These are phyloP conservation scores for Nitzschia putrida DNA, from an alignment of 108 stramenopile species.

Conservation along the genomic window DNA sequence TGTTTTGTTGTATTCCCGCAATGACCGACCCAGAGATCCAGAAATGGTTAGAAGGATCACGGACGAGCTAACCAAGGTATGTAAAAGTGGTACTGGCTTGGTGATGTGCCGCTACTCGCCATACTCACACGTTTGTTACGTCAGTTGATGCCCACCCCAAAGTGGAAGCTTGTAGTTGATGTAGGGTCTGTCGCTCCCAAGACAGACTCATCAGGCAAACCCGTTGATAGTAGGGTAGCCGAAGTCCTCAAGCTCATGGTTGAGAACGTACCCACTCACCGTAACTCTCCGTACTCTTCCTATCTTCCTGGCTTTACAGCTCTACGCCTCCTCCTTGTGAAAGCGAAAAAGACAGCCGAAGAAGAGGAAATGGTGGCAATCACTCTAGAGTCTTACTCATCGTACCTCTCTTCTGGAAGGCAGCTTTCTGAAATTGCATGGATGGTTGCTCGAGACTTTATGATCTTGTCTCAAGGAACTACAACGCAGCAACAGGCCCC, in stretches of 20 bases:
- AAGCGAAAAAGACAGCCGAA: constrained; percentile 41
- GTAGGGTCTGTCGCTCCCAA: constrained; percentile 43
- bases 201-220: constrained; percentile 7
- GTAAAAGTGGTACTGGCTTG: not conserved
- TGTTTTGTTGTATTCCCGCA: constrained; percentile 72
- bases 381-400: constrained; percentile 56
- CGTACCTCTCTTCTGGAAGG: constrained; percentile 51
- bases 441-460: constrained; percentile 72
- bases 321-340: constrained; percentile 60
- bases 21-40: constrained; percentile 75
- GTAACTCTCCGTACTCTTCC: constrained; percentile 46
- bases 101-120: too few relatives aligned
- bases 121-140: not conserved
- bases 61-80: constrained; percentile 73
- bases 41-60: constrained; percentile 68
- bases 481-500: constrained; percentile 14
- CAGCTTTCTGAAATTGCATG: constrained; percentile 50
- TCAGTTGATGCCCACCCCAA: constrained; percentile 74
- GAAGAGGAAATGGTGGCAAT: constrained; percentile 56
- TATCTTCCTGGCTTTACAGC: constrained; percentile 64
- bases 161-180: constrained; percentile 89
- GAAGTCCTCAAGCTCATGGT: constrained; percentile 45
- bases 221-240: constrained; percentile 21
- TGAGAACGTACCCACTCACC: constrained; percentile 58
- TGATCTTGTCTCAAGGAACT: constrained; percentile 41